Base-by-base conservation (phyloP, 2,329 filamentous ascomycete species). In the Remersonia thermophila region DNA sequence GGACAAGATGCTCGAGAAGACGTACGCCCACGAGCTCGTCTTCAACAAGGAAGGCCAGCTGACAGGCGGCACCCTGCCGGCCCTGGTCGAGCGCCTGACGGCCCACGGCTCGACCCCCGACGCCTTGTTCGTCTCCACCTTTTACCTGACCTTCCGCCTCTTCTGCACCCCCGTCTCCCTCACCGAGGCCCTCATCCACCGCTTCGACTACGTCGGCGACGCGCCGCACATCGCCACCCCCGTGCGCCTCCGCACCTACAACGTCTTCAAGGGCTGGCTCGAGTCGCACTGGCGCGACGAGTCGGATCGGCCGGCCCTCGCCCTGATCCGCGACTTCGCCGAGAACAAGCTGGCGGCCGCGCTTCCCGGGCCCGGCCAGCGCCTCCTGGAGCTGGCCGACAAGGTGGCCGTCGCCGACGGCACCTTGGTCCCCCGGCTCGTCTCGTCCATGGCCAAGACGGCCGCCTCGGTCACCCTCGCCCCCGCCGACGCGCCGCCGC, bases 201-300 rank as follows among this genome's bases (percentile, higher is more conserved):
- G 93, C 20, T 98, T 93, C 56, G 83, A 95, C 40, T 94, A 95
- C 49, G 81, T 94, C 27, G 81, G 76, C 10, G 81, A 91, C 41
- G 82, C 79, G 32, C 73, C 77, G 15, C 71, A 77, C 40, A 73
- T 87, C 44, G 78, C 86, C 15, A 73, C 69, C 3, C 84, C 89
- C 0, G 89, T 96, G 15, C 78, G 87, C 34, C 65, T 98, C 32
- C 77, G 91, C 35, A 85, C 96, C 1, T 96, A 93, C 65, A 96
- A 98, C 55, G 80, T 86, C 38, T 85, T 98, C 68, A 98, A 98
- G 59, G 83, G 83, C 29, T 98, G 91, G 91, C 66, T 98, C 14
- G 91, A 96, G 61, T 91, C 83, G 6, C 86, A 98, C 58, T 98
- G 91, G 89, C 77, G 82, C 32, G 76, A 84, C 44, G 76, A 85